A percentile compares a stretch with the other conserved stretches of the same genome.
phyloP scores from a whole-genome alignment of 1,284 basidiomycete genomes.

The Cystobasidium sp. region DNA sequence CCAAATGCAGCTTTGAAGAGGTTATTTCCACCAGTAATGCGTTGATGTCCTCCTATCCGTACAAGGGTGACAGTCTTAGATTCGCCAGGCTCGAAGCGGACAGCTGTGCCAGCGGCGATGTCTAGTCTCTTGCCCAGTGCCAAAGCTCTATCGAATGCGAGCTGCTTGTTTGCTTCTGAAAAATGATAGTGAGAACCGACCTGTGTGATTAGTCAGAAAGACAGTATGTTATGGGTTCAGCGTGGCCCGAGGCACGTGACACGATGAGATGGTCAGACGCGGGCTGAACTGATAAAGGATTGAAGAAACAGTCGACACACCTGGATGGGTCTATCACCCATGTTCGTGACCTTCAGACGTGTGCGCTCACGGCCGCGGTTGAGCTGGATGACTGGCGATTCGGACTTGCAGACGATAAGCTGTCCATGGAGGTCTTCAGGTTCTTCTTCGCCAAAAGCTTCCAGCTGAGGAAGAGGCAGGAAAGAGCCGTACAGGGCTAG shows the following conservation, averaged over 20 bases:
- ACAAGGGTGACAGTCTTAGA: conserved; percentile 81
- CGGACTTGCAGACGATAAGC: conserved; percentile 67
- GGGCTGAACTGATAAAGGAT: conserved; percentile 6
- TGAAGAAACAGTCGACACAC: conserved; percentile 56
- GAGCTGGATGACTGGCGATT: conserved; percentile 67
- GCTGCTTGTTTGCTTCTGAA: conserved; percentile 80
- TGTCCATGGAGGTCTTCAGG: conserved; percentile 46
- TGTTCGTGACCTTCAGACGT: conserved; percentile 80
- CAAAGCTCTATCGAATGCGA: conserved; percentile 79
- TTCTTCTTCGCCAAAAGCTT: conserved; percentile 65
- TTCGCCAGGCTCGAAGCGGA: conserved; percentile 95
- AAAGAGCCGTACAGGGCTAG: conserved; percentile 91
- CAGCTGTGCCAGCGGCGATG: conserved; percentile 90
- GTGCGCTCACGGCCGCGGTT: conserved; percentile 74
- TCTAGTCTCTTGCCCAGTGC: conserved; percentile 87
- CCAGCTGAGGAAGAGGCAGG: conserved; percentile 74
- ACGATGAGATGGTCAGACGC: neutral
- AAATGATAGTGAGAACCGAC: conserved; percentile 91
- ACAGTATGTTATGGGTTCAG: neutral
- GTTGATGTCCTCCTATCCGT: conserved; percentile 71
- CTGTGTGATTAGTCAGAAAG: conserved; percentile 56
- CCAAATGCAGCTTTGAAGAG: conserved; percentile 69
- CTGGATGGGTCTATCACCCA: conserved; percentile 92
- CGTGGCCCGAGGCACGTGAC: neutral
- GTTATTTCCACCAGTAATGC: conserved; percentile 79